Percentiles rank a stretch among this genome's conserved stretches.
These are phyloP conservation scores for Phytophthora agathidicida DNA, from an alignment of 352 stramenopile genomes.

Conservation along the genomic window DNA sequence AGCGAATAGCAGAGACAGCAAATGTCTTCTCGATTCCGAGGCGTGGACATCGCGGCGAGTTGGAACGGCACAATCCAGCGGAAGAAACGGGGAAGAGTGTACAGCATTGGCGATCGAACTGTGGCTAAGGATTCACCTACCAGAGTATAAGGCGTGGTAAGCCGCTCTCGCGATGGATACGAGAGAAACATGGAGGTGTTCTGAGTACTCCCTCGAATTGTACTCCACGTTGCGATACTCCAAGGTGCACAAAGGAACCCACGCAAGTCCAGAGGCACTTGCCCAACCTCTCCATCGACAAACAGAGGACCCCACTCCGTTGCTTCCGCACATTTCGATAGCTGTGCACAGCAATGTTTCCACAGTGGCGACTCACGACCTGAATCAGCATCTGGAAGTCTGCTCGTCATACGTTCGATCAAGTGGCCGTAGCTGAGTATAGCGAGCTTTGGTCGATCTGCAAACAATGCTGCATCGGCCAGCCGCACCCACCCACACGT, in stretches of 20 bases:
- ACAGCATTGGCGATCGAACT: slow-evolving; percentile 4
- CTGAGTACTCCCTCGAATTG: slow-evolving; percentile 6
- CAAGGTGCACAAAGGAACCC: slow-evolving; percentile 25
- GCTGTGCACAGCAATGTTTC: slow-evolving; percentile 24
- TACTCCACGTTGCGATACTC: slow-evolving; percentile 23
- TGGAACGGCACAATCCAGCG: slow-evolving; percentile 54
- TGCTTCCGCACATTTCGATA: slow-evolving; percentile 23
- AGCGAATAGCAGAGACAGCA: slow-evolving; percentile 33
- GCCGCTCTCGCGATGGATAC: slow-evolving; percentile 13
- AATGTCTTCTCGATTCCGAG: slow-evolving; percentile 39
- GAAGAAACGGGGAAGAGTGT: slow-evolving; percentile 48
- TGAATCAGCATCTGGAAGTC: background rate
- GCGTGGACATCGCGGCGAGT: slow-evolving; percentile 48
- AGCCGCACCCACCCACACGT: slow-evolving; percentile 41
- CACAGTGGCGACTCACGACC: slow-evolving; percentile 6
- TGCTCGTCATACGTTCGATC: slow-evolving; percentile 4
- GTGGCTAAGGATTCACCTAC: no score
- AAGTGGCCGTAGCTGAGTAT: slow-evolving; percentile 45
- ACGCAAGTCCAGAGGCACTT: slow-evolving; percentile 32
- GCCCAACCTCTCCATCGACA: slow-evolving; percentile 26
- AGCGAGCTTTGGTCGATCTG: slow-evolving; percentile 33
- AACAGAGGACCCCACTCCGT: slow-evolving; percentile 49
- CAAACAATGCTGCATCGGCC: slow-evolving; percentile 33
- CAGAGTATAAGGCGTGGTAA: slow-evolving; percentile 2
- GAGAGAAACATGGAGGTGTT: slow-evolving; percentile 5